A percentile compares a stretch with the other conserved stretches of the same genome.
phyloP scores from a whole-genome alignment of 306 rosid genomes.

The Cucumis sativus region Cucumber_9930_V3 NC_026660.2:6348001-6348500 shows the following conservation, averaged over 20 bases:
- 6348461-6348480: constrained; percentile 69
- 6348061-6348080: constrained; percentile 98
- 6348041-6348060: constrained; percentile 75
- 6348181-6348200: neutral
- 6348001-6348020: constrained; percentile 86
- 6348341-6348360: constrained; percentile 81
- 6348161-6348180: constrained; percentile 32
- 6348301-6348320: constrained; percentile 65
- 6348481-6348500: constrained; percentile 31
- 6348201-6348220: neutral
- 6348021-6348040: constrained; percentile 27
- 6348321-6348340: constrained; percentile 97
- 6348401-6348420: constrained; percentile 82
- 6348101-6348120: constrained; percentile 89
- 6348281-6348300: neutral
- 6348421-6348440: constrained; percentile 90
- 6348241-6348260: neutral
- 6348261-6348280: neutral
- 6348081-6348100: constrained; percentile 77
- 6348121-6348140: constrained; percentile 85
- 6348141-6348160: constrained; percentile 74
- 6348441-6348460: constrained; percentile 82
- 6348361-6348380: constrained; percentile 78
- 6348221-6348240: neutral
- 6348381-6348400: constrained; percentile 64